Conservation (phyloP, 2,329 filamentous ascomycete genomes). For the Hypoxylon sp. region DNA sequence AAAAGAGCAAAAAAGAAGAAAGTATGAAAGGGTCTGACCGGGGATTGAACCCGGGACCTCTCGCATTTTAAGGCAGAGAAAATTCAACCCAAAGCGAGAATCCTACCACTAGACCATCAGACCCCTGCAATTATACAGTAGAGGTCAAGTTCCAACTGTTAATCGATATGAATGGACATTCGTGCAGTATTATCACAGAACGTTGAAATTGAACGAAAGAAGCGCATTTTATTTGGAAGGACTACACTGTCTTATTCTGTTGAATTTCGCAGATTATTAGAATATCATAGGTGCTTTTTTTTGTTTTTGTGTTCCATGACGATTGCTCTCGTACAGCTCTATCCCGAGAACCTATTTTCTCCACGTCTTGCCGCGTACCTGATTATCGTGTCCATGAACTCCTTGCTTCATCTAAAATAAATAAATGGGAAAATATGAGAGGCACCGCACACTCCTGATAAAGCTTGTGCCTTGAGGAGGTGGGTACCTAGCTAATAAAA, state of each 20-base stretch:
- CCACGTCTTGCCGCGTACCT: constrained; percentile 11
- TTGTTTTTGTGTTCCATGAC: constrained; percentile 1
- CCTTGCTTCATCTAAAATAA: constrained; percentile 20
- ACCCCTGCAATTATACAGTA: not conserved
- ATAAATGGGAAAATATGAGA: not conserved
- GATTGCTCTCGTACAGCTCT: constrained; percentile 20
- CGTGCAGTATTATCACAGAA: not conserved
- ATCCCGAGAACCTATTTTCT: constrained; percentile 12
- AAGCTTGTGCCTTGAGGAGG: not conserved
- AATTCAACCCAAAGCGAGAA: not conserved
- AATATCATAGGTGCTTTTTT: not conserved
- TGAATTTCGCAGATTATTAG: not conserved
- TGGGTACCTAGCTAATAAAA: not conserved
- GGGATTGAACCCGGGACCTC: constrained; percentile 62
- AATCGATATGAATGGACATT: not conserved
- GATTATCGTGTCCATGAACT: constrained; percentile 20
- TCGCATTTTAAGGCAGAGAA: constrained; percentile 50
- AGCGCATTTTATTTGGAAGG: not conserved
- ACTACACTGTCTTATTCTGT: not conserved
- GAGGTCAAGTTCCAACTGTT: not conserved
- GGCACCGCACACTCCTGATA: not conserved
- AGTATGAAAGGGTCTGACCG: constrained; percentile 52
- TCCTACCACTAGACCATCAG: constrained; percentile 7
- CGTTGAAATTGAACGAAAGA: not conserved
- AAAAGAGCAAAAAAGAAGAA: not conserved